Evolutionary conservation across 495 filamentous ascomycete species (phyloP), one percentile per base, ranked within the genome.

Genomic region (Bacidia gigantensis): DNA sequence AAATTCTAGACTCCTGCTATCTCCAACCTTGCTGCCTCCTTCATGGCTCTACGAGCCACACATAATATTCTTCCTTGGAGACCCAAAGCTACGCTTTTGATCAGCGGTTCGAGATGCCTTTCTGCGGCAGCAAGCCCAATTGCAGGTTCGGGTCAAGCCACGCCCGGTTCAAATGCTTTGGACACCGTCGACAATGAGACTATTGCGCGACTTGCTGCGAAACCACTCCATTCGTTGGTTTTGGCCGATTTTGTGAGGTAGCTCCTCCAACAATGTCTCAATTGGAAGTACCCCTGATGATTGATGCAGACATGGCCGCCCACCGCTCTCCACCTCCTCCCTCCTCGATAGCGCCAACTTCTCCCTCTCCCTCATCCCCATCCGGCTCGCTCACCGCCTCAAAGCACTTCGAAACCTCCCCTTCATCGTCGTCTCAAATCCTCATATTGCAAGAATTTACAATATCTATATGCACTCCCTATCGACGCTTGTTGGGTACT

Each of bases 401-500:
- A 83, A 95, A 65, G 84, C 86, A 1, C 69, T 98, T 11, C 82
- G 90, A 51, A 95, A 94, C 67, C 78, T 98, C 2, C 93, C 92
- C 1, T 98, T 86, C 67, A 98, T 98, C 60, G 89, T 98, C 43
- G 92, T 98, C 17, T 88, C 90, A 0, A 97, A 97, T 64, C 86
- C 88, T 1, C 84, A 95, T 61, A 86, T 97, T 49, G 82, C 83
- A 26, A 80, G 80, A 56, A 97, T 98, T 51, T 95, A 96, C 69
- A 78, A 85, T 62, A 96, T 95, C 67, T 98, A 98, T 67, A 69
- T 90, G 39, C 89, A 95, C 62, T 94, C 87, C 3, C 73, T 97
- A 1, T 88, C 85, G 3, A 93, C 86, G 2, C 75, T 98, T 5
- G 76, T 96, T 1, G 85, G 87, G 2, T 95, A 87, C 66, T 84